Evolutionary conservation across 495 filamentous ascomycete species (phyloP).

Genomic region (Bombardia bombarda): DNA sequence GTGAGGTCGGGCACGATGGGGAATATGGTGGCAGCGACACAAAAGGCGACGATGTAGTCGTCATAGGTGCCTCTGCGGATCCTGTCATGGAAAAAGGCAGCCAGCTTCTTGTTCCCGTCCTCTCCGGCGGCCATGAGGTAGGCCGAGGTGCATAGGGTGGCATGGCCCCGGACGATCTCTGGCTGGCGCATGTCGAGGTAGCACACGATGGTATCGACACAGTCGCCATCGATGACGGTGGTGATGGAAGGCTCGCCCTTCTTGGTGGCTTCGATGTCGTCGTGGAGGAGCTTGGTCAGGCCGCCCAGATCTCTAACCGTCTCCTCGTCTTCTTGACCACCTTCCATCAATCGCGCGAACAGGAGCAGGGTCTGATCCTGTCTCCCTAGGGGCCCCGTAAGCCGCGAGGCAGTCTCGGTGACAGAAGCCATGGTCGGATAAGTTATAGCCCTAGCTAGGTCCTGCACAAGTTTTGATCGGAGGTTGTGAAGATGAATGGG

Average conservation of each 20-base stretch:
- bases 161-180: constrained; percentile 59
- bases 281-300: constrained; percentile 43
- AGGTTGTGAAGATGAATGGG: too few relatives aligned
- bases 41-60: constrained; percentile 69
- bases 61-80: constrained; percentile 44
- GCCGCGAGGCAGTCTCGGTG: constrained; percentile 2
- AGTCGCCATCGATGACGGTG: constrained; percentile 64
- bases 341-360: constrained; percentile 48
- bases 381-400: constrained; percentile 10
- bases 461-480: too few relatives aligned
- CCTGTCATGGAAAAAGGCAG: constrained; percentile 53
- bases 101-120: constrained; percentile 54
- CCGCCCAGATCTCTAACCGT: constrained; percentile 38
- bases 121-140: constrained; percentile 71
- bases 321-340: constrained; percentile 47
- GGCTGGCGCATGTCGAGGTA: constrained; percentile 71
- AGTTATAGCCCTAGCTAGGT: too few relatives aligned
- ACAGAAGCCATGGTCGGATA: constrained; percentile 17
- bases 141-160: constrained; percentile 66
- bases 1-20: constrained; percentile 67
- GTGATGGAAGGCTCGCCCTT: constrained; percentile 43
- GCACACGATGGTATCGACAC: constrained; percentile 68
- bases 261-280: constrained; percentile 31
- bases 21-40: constrained; percentile 78
- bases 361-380: constrained; percentile 43